phyloP scores from a whole-genome alignment of 352 stramenopile genomes.

The Phytophthora macrochlamydospora region DNA sequence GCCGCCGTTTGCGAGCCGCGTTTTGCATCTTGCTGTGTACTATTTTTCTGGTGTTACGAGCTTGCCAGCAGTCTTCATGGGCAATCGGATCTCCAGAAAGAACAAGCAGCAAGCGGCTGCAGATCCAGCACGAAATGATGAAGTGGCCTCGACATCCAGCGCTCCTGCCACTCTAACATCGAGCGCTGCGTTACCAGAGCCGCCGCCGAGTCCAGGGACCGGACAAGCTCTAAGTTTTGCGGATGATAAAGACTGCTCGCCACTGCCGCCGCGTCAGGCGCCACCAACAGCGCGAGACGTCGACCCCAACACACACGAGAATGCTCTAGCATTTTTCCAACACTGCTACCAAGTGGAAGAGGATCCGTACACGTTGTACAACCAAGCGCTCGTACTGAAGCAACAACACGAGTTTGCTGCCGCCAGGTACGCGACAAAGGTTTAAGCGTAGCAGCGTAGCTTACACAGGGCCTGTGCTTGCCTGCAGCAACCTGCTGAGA shows the following conservation, averaged over 20 bases:
- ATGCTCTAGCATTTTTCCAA: slow-evolving; percentile 37
- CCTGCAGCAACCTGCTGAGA: slow-evolving; percentile 39
- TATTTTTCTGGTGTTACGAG: slow-evolving; percentile 5
- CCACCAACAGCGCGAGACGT: slow-evolving; percentile 17
- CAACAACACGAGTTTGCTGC: slow-evolving; percentile 35
- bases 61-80: too few species aligned
- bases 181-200: too few species aligned
- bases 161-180: too few species aligned
- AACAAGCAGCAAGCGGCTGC: too few species aligned
- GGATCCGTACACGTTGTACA: slow-evolving; percentile 42
- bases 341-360: slow-evolving; percentile 15
- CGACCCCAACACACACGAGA: slow-evolving; percentile 12
- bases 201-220: too few species aligned
- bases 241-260: too few species aligned
- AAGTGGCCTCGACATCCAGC: too few species aligned
- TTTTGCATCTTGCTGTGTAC: slow-evolving; percentile 21
- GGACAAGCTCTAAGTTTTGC: too few species aligned
- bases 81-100: too few species aligned
- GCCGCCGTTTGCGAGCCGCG: slow-evolving; percentile 7
- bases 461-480: too few species aligned
- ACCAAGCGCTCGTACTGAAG: slow-evolving; percentile 51
- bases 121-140: too few species aligned
- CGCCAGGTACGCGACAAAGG: slow-evolving; percentile 47
- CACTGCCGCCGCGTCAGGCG: slow-evolving; percentile 10
- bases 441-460: too few species aligned